Percentiles rank a stretch among this genome's conserved stretches.
These are phyloP conservation scores for Stellera chamaejasme DNA, from an alignment of 345 rosid genomes.

Conservation along the genomic window DNA sequence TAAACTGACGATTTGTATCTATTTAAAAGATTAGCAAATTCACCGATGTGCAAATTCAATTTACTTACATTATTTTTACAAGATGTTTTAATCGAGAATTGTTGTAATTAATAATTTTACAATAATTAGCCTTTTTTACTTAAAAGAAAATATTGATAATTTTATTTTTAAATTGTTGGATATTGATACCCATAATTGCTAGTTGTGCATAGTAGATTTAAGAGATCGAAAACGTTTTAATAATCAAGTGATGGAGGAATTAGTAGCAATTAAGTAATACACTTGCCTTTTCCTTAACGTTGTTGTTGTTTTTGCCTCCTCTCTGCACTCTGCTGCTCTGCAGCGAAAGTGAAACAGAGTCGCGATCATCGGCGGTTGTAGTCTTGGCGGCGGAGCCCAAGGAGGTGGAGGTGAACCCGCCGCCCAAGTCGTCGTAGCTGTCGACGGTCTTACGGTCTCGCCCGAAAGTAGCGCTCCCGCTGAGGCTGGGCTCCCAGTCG, in stretches of 20 bases:
- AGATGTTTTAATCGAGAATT: no score
- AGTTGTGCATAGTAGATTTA: no score
- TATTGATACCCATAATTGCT: no score
- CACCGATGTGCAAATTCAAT: no score
- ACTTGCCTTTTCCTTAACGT: conserved; percentile 21
- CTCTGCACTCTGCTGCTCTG: conserved; percentile 21
- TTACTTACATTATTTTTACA: no score
- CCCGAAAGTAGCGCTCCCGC: conserved; percentile 53
- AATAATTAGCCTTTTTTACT: no score
- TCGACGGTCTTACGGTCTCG: conserved; percentile 41
- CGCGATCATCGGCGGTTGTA: conserved; percentile 49
- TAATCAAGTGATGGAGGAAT: no score
- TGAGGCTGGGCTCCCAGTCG: conserved; percentile 60
- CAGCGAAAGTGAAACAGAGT: conserved; percentile 37
- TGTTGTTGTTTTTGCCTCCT: conserved; percentile 16
- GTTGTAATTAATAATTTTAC: no score
- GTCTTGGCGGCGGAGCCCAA: conserved; percentile 41
- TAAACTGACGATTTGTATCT: no score
- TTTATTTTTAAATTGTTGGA: not conserved
- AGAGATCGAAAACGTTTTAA: not conserved
- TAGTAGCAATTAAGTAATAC: not conserved
- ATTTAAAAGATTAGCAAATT: no score
- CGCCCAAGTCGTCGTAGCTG: conserved; percentile 38
- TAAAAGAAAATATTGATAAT: no score
- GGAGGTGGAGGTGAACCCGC: conserved; percentile 51